Conservation (phyloP, 257 asterid genomes). For the Ocimum tenuiflorum region DNA sequence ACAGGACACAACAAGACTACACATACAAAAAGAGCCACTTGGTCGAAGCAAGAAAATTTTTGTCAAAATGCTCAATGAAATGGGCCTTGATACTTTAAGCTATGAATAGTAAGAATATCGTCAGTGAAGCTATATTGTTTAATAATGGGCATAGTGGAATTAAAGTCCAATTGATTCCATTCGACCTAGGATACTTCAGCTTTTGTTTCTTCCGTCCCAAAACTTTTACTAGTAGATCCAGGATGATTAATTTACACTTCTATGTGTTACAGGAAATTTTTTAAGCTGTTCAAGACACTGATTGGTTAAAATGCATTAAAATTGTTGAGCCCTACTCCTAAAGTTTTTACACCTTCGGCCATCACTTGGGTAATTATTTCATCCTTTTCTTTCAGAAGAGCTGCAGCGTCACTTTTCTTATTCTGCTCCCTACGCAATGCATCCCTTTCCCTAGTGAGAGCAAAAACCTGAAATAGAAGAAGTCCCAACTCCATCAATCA, state of each 20-base stretch:
- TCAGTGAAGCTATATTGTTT: slow-evolving; percentile 1
- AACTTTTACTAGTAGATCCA: background rate
- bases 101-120: background rate
- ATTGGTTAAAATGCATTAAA: background rate
- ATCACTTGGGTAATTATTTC: slow-evolving; percentile 91
- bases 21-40: slow-evolving; percentile 7
- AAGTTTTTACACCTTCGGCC: slow-evolving; percentile 72
- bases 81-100: background rate
- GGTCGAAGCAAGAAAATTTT: slow-evolving; percentile 9
- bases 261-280: background rate
- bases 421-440: slow-evolving; percentile 84
- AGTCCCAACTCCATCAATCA: background rate
- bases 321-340: background rate
- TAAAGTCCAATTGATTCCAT: background rate
- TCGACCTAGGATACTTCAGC: background rate
- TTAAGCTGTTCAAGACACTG: slow-evolving; percentile 8
- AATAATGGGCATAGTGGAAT: background rate
- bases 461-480: slow-evolving; percentile 61
- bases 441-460: slow-evolving; percentile 82
- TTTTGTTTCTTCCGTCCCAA: background rate
- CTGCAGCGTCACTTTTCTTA: slow-evolving; percentile 87
- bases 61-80: background rate
- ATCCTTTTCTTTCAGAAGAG: slow-evolving; percentile 91
- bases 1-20: slow-evolving; percentile 3
- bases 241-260: slow-evolving; percentile 4